Conservation (phyloP, 1,284 basidiomycete species). For the Trichosporon sp. region DNA sequence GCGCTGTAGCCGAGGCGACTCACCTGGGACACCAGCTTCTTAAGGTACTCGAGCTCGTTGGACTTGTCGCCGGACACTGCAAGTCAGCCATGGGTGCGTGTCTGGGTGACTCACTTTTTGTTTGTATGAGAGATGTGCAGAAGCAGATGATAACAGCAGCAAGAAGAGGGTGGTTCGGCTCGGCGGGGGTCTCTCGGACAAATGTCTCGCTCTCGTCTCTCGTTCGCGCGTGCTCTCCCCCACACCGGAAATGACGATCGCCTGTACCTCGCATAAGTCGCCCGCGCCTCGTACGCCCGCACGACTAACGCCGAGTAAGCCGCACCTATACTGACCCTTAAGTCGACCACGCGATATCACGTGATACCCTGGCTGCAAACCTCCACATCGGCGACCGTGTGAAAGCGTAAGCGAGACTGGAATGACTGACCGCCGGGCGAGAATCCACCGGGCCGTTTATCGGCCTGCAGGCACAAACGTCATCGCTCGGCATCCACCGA, state of each 20-base stretch:
- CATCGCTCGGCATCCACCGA: not conserved
- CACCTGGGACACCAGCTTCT: slow-evolving; percentile 74
- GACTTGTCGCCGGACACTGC: slow-evolving; percentile 30
- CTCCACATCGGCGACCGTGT: not conserved
- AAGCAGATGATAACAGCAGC: not conserved
- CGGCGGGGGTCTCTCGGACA: slow-evolving; percentile 7
- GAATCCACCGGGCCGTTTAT: not conserved
- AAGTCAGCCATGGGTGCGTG: not conserved
- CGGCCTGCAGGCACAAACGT: not conserved
- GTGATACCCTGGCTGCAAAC: not conserved
- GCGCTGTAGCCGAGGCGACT: slow-evolving; percentile 14
- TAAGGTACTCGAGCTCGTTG: slow-evolving; percentile 82
- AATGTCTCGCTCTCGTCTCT: slow-evolving; percentile 2
- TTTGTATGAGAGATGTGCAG: slow-evolving; percentile 4
- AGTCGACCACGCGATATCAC: not conserved
- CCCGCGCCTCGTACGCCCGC: slow-evolving; percentile 3
- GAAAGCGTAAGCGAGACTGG: not conserved
- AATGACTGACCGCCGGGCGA: slow-evolving; percentile 9
- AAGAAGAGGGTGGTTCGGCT: not conserved
- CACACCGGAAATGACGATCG: slow-evolving; percentile 3
- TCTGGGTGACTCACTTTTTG: slow-evolving; percentile 17
- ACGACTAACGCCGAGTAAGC: slow-evolving; percentile 9
- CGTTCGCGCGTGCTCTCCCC: not conserved
- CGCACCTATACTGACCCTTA: not conserved
- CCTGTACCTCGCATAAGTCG: not conserved